phyloP scores from a whole-genome alignment of 2,329 filamentous ascomycete genomes.

The Cercospora sp. region DNA sequence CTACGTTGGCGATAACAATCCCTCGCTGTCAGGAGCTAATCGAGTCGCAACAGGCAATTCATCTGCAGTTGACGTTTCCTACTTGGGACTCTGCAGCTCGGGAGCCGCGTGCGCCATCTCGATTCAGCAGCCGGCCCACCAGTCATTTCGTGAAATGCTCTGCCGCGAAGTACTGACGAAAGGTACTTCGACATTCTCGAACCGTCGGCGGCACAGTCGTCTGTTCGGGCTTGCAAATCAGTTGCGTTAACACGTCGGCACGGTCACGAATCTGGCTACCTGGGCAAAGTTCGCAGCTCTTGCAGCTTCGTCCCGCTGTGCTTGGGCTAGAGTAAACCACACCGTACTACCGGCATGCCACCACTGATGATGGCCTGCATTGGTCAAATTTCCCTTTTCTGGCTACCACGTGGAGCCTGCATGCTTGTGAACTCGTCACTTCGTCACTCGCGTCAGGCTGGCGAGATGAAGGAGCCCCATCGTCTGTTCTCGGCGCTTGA shows the following conservation, averaged over 20 bases:
- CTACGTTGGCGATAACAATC: neutral
- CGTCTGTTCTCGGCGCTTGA: neutral
- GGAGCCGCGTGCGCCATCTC: neutral
- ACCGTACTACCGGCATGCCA: neutral
- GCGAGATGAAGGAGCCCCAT: neutral
- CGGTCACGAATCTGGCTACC: neutral
- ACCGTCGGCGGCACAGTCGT: neutral
- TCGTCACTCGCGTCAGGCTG: neutral
- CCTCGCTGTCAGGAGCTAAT: neutral
- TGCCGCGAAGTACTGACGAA: neutral
- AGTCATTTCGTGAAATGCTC: neutral
- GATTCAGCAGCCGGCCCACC: neutral
- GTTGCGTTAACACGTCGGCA: neutral
- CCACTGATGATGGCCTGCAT: neutral
- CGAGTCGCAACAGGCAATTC: neutral
- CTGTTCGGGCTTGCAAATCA: neutral
- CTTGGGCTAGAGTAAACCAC: neutral
- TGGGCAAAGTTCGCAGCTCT: neutral
- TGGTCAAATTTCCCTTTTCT: neutral
- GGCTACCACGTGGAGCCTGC: conserved; percentile 1
- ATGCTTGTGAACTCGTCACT: neutral
- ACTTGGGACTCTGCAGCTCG: neutral
- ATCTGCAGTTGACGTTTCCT: neutral
- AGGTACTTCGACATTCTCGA: neutral
- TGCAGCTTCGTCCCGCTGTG: neutral